These are phyloP conservation scores for Arxiozyma slooffiae DNA, from an alignment of 1,139 yeast genomes.

Conservation along the genomic window DNA sequence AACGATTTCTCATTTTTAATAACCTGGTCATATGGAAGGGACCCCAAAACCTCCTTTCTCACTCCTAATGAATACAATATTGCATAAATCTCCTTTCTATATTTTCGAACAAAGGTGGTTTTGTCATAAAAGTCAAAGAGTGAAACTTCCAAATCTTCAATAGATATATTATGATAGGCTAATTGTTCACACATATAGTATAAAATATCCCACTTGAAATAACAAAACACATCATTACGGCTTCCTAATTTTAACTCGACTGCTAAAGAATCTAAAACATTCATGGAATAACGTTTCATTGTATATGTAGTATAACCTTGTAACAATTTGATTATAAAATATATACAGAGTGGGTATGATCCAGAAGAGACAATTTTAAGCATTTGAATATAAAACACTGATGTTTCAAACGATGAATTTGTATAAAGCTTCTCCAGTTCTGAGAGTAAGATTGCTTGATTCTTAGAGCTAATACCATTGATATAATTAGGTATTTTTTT, in stretches of 20 bases:
- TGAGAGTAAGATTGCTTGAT: constrained; percentile 21
- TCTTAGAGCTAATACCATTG: constrained; percentile 19
- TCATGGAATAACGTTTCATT: background rate
- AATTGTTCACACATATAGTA: background rate
- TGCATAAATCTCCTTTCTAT: constrained; percentile 15
- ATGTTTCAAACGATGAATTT: background rate
- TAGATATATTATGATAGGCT: background rate
- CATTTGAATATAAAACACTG: background rate
- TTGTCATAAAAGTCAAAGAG: constrained; percentile 20
- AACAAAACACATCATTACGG: background rate
- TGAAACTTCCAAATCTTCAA: constrained; percentile 19
- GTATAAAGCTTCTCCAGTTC: constrained; percentile 20
- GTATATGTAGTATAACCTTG: background rate
- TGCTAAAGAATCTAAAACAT: background rate
- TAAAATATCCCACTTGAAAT: background rate
- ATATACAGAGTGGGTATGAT: background rate
- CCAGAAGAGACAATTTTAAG: background rate
- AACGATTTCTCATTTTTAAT: constrained; percentile 20
- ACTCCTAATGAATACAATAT: constrained; percentile 19
- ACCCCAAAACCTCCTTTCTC: constrained; percentile 9
- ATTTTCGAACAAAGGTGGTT: constrained; percentile 12
- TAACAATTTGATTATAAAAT: background rate
- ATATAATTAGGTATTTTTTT: constrained; percentile 16
- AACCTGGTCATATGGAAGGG: constrained; percentile 3
- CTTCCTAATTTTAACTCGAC: background rate